Evolutionary conservation across 805 yeast species (phyloP).

Genomic region (Myxozyma neotropica): DNA sequence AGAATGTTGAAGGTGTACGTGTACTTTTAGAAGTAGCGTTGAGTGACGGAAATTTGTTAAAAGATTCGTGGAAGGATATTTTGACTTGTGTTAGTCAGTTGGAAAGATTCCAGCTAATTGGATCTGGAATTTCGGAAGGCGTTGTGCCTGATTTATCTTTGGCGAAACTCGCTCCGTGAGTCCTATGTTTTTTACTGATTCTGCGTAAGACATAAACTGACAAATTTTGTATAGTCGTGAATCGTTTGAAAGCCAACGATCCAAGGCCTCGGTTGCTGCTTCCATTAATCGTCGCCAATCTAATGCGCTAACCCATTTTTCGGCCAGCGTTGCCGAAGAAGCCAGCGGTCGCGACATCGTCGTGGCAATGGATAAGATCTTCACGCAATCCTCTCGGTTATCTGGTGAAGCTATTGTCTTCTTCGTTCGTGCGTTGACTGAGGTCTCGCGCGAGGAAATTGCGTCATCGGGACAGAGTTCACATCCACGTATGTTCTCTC

Average conservation of each 20-base stretch:
- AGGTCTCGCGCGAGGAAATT: constrained; percentile 87
- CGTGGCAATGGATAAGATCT: constrained; percentile 75
- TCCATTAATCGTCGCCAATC: constrained; percentile 7
- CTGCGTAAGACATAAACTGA: not conserved
- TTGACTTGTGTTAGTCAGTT: constrained; percentile 83
- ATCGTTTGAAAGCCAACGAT: constrained; percentile 34
- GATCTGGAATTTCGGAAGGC: constrained; percentile 83
- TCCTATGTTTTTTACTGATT: not conserved
- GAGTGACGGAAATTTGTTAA: constrained; percentile 73
- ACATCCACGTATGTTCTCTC: constrained; percentile 86
- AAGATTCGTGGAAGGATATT: constrained; percentile 81
- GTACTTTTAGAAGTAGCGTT: constrained; percentile 75
- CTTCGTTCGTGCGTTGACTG: constrained; percentile 84
- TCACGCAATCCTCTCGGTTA: constrained; percentile 76
- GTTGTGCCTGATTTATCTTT: constrained; percentile 81
- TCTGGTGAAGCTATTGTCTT: constrained; percentile 82
- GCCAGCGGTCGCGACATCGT: constrained; percentile 42
- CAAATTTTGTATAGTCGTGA: constrained; percentile 30
- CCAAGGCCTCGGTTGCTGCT: constrained; percentile 15
- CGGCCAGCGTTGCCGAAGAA: constrained; percentile 42
- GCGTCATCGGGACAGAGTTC: constrained; percentile 79
- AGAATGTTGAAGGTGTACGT: constrained; percentile 79
- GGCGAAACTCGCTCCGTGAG: constrained; percentile 61
- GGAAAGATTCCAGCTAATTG: constrained; percentile 84
- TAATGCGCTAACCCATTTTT: constrained; percentile 20